Conservation (phyloP, 2,329 filamentous ascomycete species). For the Neocucurbitaria cava region DNA sequence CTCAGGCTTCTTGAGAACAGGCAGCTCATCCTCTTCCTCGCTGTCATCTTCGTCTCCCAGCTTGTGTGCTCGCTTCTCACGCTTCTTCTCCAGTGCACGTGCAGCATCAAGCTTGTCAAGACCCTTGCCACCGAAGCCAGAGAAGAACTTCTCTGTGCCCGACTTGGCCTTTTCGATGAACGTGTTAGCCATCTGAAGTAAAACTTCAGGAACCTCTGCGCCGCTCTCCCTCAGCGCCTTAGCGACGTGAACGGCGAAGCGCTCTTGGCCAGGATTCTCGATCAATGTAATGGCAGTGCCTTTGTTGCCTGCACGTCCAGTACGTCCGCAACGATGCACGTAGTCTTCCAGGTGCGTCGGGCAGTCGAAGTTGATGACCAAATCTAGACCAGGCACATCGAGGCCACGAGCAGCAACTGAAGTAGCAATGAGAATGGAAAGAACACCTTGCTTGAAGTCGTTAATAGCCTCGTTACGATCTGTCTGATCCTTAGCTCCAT, state of each 20-base stretch:
- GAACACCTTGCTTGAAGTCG: conserved; percentile 69
- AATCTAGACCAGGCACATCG: conserved; percentile 93
- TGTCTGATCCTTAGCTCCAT: conserved; percentile 72
- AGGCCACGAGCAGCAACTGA: conserved; percentile 94
- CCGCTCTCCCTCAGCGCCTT: conserved; percentile 94
- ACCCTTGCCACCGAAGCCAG: conserved; percentile 94
- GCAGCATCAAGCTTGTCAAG: conserved; percentile 91
- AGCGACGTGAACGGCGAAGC: conserved; percentile 84
- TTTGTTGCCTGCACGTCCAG: conserved; percentile 91
- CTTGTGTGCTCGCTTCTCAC: conserved; percentile 78
- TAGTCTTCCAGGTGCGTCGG: conserved; percentile 97
- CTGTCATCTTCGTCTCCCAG: conserved; percentile 88
- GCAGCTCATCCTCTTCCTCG: conserved; percentile 71
- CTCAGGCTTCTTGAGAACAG: conserved; percentile 65
- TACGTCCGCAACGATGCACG: conserved; percentile 91
- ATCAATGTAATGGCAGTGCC: conserved; percentile 95
- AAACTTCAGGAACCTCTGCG: conserved; percentile 76
- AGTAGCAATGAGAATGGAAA: conserved; percentile 91
- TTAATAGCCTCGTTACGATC: conserved; percentile 46
- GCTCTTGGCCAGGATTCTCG: conserved; percentile 89
- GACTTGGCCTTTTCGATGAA: conserved; percentile 92
- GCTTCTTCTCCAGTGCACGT: conserved; percentile 82
- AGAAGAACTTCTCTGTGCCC: conserved; percentile 84
- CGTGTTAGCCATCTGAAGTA: conserved; percentile 66
- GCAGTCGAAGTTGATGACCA: conserved; percentile 94